These are phyloP conservation scores for Xerocomellus amylosporus DNA, from an alignment of 768 basidiomycete genomes.

Conservation along the genomic window DNA sequence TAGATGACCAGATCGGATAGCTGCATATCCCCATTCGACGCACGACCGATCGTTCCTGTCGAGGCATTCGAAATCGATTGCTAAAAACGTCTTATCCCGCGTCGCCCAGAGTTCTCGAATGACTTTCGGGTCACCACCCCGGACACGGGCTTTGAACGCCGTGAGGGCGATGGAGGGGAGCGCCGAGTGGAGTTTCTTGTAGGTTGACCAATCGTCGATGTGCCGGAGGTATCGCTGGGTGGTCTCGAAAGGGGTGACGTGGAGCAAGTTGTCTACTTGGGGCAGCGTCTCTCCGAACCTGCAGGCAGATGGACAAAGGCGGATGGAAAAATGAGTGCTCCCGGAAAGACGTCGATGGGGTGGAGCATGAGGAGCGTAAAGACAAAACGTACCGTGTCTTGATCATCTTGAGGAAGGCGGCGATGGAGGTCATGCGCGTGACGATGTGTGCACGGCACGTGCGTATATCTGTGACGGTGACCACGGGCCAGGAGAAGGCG, in stretches of 20 bases:
- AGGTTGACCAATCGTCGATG: slow-evolving; percentile 62
- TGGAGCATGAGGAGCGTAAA: neutral
- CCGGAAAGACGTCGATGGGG: neutral
- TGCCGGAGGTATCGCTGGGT: slow-evolving; percentile 66
- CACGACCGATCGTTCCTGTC: slow-evolving; percentile 68
- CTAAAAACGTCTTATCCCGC: slow-evolving; percentile 71
- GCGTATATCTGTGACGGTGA: slow-evolving; percentile 68
- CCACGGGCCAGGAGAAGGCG: slow-evolving; percentile 79
- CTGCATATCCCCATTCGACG: slow-evolving; percentile 82
- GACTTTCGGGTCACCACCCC: slow-evolving; percentile 61
- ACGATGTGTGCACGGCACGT: slow-evolving; percentile 78
- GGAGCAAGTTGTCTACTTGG: slow-evolving; percentile 68
- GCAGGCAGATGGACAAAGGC: neutral
- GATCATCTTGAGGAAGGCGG: slow-evolving; percentile 81
- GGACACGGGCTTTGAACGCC: slow-evolving; percentile 62
- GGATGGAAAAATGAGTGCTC: neutral
- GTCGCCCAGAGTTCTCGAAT: slow-evolving; percentile 66
- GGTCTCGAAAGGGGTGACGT: slow-evolving; percentile 67
- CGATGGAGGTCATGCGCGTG: slow-evolving; percentile 67
- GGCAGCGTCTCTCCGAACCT: slow-evolving; percentile 76
- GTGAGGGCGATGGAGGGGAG: slow-evolving; percentile 67
- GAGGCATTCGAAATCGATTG: slow-evolving; percentile 72
- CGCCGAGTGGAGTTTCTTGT: slow-evolving; percentile 67
- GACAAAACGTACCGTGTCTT: slow-evolving; percentile 57
- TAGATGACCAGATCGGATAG: slow-evolving; percentile 68